Evolutionary conservation across 805 yeast species (phyloP), one percentile per base, ranked within the genome.

Genomic region (Zygosaccharomyces pseudorouxii): DNA sequence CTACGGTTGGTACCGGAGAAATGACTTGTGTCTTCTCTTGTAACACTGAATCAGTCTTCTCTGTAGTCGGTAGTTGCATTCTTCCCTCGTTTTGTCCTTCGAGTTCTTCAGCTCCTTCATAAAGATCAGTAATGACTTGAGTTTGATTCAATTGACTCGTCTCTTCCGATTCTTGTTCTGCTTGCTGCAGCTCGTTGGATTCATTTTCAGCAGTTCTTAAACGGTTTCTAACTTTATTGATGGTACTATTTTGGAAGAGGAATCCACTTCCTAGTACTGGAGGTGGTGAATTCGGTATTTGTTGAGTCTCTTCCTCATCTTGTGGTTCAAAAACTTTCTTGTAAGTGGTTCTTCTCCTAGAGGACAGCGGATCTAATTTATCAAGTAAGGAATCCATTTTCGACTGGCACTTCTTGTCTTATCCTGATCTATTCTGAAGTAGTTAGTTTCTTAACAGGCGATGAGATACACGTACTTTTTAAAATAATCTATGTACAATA

Each of bases 351-450:
- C 58, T 55, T 45, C 50, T 60, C 31, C 53, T 53, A 5, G 35
- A 36, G 22, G 45, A 57, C 16, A 50, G n/a, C 14, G 40, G 28
- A 8, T 38, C 38, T 6, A 64, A 36, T 9, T 46, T 51, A 14
- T 54, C 58, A 12, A 65, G 48, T 11, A 62, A 38, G 6, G 48
- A 37, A 27, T 65, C 67, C 70, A 65, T 65, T 16, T n/a, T 40
- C n/a, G 4, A 4, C 28, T 20, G 14, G 12, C 14, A 8, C 27
- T 27, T 25, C 20, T 42, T 22, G 28, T 9, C n/a, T 27, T 25
- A 22, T 16, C 28, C 28, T 25, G 8, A 25, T 2, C 28, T 25
- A 25, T 16, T 36, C 20, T 10, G 12, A 25, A 23, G 5, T 11
- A 10, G 16, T 10, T 38, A 22, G 28, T n/a, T 27, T 27, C 16